Conservation (phyloP, 2,329 filamentous ascomycete species). For the Diaporthe longicolla region DNA sequence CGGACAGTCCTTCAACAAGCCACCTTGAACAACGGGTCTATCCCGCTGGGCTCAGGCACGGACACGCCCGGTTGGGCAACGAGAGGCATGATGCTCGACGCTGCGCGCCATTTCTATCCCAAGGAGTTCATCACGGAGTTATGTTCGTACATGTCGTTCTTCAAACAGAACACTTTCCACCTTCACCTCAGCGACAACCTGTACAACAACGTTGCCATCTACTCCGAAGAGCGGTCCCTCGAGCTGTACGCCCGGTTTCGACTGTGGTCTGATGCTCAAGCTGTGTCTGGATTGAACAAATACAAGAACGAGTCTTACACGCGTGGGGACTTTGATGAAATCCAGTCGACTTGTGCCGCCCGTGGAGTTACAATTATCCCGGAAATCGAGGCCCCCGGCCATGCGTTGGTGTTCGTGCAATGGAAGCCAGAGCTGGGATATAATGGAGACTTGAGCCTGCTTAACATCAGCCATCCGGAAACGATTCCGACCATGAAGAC, state of each 20-base stretch:
- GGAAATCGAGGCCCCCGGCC: conserved; percentile 72
- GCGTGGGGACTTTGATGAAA: conserved; percentile 62
- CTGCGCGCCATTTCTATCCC: conserved; percentile 69
- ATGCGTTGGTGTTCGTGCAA: conserved; percentile 69
- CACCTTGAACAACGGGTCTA: conserved; percentile 53
- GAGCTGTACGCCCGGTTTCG: conserved; percentile 69
- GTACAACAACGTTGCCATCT: conserved; percentile 61
- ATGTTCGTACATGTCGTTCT: conserved; percentile 72
- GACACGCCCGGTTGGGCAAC: conserved; percentile 67
- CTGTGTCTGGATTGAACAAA: conserved; percentile 64
- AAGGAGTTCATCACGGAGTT: conserved; percentile 68
- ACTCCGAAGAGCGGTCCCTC: conserved; percentile 61
- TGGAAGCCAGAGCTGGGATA: conserved; percentile 71
- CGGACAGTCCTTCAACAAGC: conserved; percentile 68
- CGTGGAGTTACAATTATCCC: conserved; percentile 71
- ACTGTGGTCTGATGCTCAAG: conserved; percentile 62
- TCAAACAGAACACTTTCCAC: conserved; percentile 72
- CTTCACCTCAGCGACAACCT: conserved; percentile 71
- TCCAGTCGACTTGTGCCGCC: conserved; percentile 66
- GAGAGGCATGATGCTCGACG: conserved; percentile 67
- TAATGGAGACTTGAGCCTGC: conserved; percentile 60
- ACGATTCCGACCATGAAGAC: conserved; percentile 66
- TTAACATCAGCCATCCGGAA: conserved; percentile 69
- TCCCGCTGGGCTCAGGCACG: conserved; percentile 58
- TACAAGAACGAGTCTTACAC: conserved; percentile 69